Percentiles rank a stretch among this genome's conserved stretches.
These are phyloP conservation scores for Aspergillus nidulans DNA, from an alignment of 495 filamentous ascomycete genomes.

Conservation along the genomic window DNA sequence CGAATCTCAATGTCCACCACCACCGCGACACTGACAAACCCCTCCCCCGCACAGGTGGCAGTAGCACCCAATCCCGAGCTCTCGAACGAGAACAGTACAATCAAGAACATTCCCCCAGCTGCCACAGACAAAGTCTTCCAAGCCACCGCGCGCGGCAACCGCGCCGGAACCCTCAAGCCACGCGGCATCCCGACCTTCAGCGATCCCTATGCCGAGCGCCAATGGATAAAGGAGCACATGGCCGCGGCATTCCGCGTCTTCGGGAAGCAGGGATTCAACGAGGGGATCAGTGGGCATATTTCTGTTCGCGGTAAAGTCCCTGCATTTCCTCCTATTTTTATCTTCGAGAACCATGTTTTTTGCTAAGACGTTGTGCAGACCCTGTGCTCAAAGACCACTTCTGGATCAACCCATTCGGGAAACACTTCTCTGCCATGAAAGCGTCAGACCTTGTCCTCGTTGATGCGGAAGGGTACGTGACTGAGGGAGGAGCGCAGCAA, in stretches of 20 bases:
- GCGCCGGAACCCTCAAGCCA: slow-evolving; percentile 42
- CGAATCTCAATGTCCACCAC: slow-evolving; percentile 7
- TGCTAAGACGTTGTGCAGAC: slow-evolving; percentile 8
- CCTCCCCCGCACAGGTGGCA: neutral
- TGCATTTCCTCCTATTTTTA: neutral
- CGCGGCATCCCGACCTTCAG: slow-evolving; percentile 56
- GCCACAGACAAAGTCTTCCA: slow-evolving; percentile 28
- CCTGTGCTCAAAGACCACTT: slow-evolving; percentile 52
- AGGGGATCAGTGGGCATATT: slow-evolving; percentile 65
- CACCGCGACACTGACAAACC: neutral
- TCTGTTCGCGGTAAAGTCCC: slow-evolving; percentile 38
- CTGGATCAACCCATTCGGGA: slow-evolving; percentile 64
- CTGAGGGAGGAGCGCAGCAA: slow-evolving; percentile 48
- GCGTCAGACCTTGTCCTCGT: slow-evolving; percentile 48
- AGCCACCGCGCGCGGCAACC: slow-evolving; percentile 35
- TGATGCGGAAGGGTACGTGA: slow-evolving; percentile 44
- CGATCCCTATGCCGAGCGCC: slow-evolving; percentile 53
- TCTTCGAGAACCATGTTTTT: too few species aligned
- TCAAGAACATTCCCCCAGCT: slow-evolving; percentile 1
- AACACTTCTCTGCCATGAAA: slow-evolving; percentile 53
- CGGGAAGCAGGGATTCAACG: slow-evolving; percentile 63
- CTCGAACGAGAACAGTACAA: neutral
- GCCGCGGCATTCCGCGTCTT: slow-evolving; percentile 71
- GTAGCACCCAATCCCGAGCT: neutral
- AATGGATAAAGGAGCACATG: slow-evolving; percentile 68